Evolutionary conservation across 306 rosid species (phyloP).

Genomic region (Gastrolobium villosum): DNA sequence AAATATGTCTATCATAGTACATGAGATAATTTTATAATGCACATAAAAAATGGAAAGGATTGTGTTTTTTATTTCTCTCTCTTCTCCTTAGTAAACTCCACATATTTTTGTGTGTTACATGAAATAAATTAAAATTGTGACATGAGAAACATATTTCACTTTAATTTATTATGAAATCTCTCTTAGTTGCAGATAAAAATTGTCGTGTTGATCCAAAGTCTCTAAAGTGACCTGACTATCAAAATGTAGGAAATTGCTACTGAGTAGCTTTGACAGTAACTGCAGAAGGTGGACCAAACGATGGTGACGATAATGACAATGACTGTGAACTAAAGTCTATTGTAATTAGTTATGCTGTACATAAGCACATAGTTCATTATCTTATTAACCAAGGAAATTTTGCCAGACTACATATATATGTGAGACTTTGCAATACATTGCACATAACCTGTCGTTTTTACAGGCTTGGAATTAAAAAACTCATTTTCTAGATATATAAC

Average conservation of each 20-base stretch:
- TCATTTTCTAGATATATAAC: slow-evolving; percentile 31
- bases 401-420: neutral
- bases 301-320: neutral
- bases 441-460: slow-evolving; percentile 11
- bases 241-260: slow-evolving; percentile 22
- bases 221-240: slow-evolving; percentile 27
- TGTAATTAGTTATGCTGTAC: neutral
- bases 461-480: neutral
- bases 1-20: too few species aligned
- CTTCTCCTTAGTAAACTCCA: too few species aligned
- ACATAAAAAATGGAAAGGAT: too few species aligned
- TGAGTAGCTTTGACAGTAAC: neutral
- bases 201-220: neutral
- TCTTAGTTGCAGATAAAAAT: neutral
- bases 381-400: neutral
- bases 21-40: too few species aligned
- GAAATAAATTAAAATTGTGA: too few species aligned
- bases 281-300: neutral
- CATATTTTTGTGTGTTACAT: too few species aligned
- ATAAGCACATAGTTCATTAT: neutral
- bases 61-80: too few species aligned
- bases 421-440: slow-evolving; percentile 27
- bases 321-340: neutral
- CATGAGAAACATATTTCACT: too few species aligned
- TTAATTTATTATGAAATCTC: too few species aligned